phyloP scores from a whole-genome alignment of 768 basidiomycete species.

The Mycena leptocephala region DNA sequence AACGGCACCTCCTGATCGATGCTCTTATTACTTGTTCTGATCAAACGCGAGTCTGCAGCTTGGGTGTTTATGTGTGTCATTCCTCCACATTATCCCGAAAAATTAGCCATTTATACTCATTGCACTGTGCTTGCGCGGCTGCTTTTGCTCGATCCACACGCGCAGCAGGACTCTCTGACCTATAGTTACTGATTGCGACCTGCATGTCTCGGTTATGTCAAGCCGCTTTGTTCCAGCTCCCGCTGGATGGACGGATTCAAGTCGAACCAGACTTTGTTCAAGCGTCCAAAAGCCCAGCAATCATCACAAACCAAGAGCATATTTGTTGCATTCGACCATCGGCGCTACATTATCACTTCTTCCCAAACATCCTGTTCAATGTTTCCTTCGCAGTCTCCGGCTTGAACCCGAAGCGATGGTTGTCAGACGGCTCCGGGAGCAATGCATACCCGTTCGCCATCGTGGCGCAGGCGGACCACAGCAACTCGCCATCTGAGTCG shows the following conservation, averaged over 20 bases:
- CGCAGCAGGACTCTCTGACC: neutral
- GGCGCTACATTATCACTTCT: neutral
- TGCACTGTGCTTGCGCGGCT: neutral
- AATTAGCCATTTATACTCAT: neutral
- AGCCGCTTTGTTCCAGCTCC: neutral
- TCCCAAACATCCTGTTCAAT: neutral
- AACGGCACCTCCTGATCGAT: neutral
- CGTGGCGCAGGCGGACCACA: neutral
- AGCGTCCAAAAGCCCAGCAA: too few species aligned
- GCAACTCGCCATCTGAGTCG: conserved; percentile 4
- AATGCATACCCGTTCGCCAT: conserved; percentile 3
- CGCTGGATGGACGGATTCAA: neutral
- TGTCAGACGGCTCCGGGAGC: neutral
- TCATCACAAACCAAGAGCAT: too few species aligned
- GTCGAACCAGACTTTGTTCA: too few species aligned
- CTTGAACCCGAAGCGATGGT: neutral
- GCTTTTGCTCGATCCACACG: neutral
- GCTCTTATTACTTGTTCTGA: neutral
- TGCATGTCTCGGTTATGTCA: too few species aligned
- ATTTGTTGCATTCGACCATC: too few species aligned
- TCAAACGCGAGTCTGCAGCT: neutral
- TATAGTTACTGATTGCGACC: neutral
- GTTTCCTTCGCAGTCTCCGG: conserved; percentile 14
- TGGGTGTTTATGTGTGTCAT: neutral
- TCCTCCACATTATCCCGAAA: neutral